These are phyloP conservation scores for Yarrowia sp. DNA, from an alignment of 805 yeast species.

Conservation along the genomic window DNA sequence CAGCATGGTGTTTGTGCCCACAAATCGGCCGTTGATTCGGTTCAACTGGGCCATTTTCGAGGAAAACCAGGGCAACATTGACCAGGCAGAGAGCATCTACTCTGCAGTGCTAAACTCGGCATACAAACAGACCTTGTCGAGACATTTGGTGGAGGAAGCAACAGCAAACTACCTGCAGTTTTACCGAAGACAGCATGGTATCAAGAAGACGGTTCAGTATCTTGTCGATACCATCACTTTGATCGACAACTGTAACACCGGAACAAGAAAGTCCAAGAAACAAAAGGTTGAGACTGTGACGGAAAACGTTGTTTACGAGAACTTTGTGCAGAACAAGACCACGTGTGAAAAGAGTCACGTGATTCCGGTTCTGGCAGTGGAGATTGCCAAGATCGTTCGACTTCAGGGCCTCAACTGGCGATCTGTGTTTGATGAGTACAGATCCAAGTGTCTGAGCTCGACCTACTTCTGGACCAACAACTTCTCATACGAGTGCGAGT, in stretches of 20 bases:
- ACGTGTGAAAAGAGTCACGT: constrained; percentile 5
- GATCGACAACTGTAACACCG: background rate
- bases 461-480: constrained; percentile 48
- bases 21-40: constrained; percentile 47
- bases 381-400: constrained; percentile 13
- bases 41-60: constrained; percentile 50
- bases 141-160: constrained; percentile 45
- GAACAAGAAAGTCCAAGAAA: constrained; percentile 10
- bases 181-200: constrained; percentile 18
- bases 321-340: constrained; percentile 18
- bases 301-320: constrained; percentile 9
- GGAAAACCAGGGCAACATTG: constrained; percentile 46
- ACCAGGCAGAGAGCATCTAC: constrained; percentile 47
- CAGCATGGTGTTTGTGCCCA: constrained; percentile 50
- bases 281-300: constrained; percentile 4
- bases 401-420: constrained; percentile 39
- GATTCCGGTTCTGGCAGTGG: constrained; percentile 17
- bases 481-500: constrained; percentile 47
- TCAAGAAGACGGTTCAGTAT: background rate
- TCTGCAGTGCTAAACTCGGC: constrained; percentile 40
- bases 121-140: constrained; percentile 35
- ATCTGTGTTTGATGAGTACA: constrained; percentile 42
- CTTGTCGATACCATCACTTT: background rate
- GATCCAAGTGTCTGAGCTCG: constrained; percentile 44
- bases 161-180: constrained; percentile 18